phyloP scores from a whole-genome alignment of 2,329 filamentous ascomycete species.

The Fusarium scirpi region DNA sequence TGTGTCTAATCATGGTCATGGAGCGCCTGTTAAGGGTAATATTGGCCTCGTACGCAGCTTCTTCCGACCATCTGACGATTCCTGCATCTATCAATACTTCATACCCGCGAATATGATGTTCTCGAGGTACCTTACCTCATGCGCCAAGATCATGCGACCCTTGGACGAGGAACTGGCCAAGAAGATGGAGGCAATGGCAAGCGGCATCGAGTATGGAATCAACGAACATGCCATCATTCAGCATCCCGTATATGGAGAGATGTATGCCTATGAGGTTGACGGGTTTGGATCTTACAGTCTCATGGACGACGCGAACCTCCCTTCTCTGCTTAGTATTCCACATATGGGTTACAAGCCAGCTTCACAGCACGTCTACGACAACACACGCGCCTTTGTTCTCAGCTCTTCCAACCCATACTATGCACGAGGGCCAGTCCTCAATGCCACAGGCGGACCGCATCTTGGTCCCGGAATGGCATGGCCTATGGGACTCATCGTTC shows the following conservation, averaged over 20 bases:
- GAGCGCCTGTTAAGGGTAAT: slow-evolving; percentile 81
- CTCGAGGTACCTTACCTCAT: slow-evolving; percentile 68
- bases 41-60: slow-evolving; percentile 88
- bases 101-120: slow-evolving; percentile 94
- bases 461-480: slow-evolving; percentile 77
- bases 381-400: slow-evolving; percentile 81
- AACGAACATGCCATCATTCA: slow-evolving; percentile 74
- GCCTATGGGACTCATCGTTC: slow-evolving; percentile 87
- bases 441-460: slow-evolving; percentile 65
- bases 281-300: slow-evolving; percentile 71
- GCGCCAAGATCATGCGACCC: slow-evolving; percentile 59
- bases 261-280: slow-evolving; percentile 78
- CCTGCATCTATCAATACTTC: slow-evolving; percentile 85
- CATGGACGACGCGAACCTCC: slow-evolving; percentile 76
- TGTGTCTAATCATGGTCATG: slow-evolving; percentile 78
- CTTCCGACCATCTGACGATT: slow-evolving; percentile 91
- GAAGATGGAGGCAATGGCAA: slow-evolving; percentile 69
- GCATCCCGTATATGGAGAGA: slow-evolving; percentile 70
- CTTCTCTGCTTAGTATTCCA: slow-evolving; percentile 70
- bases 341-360: slow-evolving; percentile 69
- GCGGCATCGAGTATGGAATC: slow-evolving; percentile 71
- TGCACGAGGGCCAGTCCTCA: slow-evolving; percentile 64
- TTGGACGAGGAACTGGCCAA: slow-evolving; percentile 64
- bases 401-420: slow-evolving; percentile 80
- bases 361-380: slow-evolving; percentile 74